Base-by-base conservation (phyloP, 768 basidiomycete genomes). In the Gloeophyllum trabeum region DNA sequence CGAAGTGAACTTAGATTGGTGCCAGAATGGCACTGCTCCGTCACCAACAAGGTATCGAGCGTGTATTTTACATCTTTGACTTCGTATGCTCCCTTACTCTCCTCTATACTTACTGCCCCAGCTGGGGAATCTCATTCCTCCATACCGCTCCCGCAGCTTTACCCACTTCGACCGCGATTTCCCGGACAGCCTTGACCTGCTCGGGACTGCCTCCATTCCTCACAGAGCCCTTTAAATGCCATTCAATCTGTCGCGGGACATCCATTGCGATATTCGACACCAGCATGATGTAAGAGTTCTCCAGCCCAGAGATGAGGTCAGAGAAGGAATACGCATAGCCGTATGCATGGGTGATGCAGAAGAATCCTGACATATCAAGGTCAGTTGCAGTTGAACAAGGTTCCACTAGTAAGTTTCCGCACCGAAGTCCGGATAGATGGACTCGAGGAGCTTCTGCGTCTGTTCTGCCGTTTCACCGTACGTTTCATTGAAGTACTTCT, bases 401-500 rank as follows among this genome's bases (percentile, higher is more conserved):
- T 30, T 7, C 7, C 28, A 30, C 7, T 7, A 30, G 28, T 7
- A 16, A 7, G 26, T 7, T 7, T 7, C 7, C 36, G 6, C 24
- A 48, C 48, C 48, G 13, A 48, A n/a, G 24, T 48, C 47, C 4
- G 47, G 47, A 32, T 47, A 42, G 14, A 42, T 42, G 16, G 24
- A 14, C 16, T 25, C 12, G 10, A 48, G 32, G 14, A 48, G 41
- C 14, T 20, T 18, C 19, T 35, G 20, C 18, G 44, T 43, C 20
- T 26, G n/a, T 22, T 19, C 24, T 14, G 46, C 46, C 19, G 45
- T 46, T 20, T 35, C 28, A 12, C 46, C 47, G 30, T 48, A 46
- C 25, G 25, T 30, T 24, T 32, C 23, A 6, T 30, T 35, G 41
- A 48, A 48, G 13, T 19, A 34, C 16, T 6, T 30, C 26, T 36